A percentile compares a stretch with the other conserved stretches of the same genome.
phyloP scores from a whole-genome alignment of 768 basidiomycete genomes.

The Suillus sp. region DNA sequence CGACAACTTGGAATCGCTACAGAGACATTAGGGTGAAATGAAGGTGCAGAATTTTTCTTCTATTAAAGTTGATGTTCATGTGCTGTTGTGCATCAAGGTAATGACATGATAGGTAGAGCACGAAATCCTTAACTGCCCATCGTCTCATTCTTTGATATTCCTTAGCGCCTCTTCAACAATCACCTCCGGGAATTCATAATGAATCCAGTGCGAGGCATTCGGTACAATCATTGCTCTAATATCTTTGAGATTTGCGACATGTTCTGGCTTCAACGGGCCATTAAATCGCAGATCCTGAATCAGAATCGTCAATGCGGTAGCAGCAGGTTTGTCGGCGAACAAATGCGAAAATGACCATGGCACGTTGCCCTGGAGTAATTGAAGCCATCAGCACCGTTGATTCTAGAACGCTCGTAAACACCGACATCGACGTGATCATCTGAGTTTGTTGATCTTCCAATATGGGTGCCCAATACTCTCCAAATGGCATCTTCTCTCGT shows the following conservation, averaged over 20 bases:
- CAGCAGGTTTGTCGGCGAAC: conserved; percentile 10
- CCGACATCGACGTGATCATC: conserved; percentile 14
- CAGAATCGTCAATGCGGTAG: conserved; percentile 15
- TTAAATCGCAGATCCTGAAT: conserved; percentile 12
- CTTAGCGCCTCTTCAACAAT: conserved; percentile 17
- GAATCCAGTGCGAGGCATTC: conserved; percentile 23
- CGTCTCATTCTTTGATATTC: neutral
- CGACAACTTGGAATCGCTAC: conserved; percentile 60
- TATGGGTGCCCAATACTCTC: conserved; percentile 13
- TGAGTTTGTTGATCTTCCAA: conserved; percentile 10
- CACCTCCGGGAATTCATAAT: conserved; percentile 20
- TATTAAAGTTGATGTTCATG: conserved; percentile 29
- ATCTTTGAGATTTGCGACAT: conserved; percentile 12
- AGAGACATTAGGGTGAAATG: conserved; percentile 74
- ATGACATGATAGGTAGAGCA: neutral
- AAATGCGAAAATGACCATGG: conserved; percentile 21
- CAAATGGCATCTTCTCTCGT: conserved; percentile 13
- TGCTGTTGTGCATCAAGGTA: neutral
- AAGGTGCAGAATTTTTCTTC: conserved; percentile 65
- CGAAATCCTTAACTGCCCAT: neutral
- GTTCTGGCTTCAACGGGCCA: conserved; percentile 12
- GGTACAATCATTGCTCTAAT: conserved; percentile 16
- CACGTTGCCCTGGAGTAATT: conserved; percentile 16
- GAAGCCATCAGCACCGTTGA: neutral
- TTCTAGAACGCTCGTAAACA: neutral